phyloP scores from a whole-genome alignment of 371 early-diverging fungal species.

The Actinomortierella wolfii region DNA sequence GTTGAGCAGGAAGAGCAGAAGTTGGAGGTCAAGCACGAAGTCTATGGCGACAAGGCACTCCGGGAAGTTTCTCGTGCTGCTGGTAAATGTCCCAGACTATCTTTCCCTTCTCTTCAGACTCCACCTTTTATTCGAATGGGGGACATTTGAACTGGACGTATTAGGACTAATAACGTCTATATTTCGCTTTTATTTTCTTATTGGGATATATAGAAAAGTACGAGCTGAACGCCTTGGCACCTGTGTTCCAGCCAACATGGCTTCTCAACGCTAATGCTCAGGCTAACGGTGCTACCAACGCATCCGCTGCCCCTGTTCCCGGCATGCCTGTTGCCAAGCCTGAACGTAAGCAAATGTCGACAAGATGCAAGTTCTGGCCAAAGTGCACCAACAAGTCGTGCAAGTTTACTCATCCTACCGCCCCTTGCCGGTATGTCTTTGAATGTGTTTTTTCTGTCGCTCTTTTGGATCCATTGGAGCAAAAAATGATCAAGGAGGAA shows the following conservation, averaged over 20 bases:
- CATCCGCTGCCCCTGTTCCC: slow-evolving; percentile 6
- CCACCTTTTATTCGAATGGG: not conserved
- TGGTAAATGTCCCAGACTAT: slow-evolving; percentile 13
- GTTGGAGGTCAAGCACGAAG: too few relatives aligned
- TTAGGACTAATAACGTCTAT: not conserved
- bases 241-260: slow-evolving; percentile 36
- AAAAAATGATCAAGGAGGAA: too few relatives aligned
- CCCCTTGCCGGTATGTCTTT: slow-evolving; percentile 53
- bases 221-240: slow-evolving; percentile 32
- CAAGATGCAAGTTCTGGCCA: slow-evolving; percentile 62
- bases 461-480: too few relatives aligned
- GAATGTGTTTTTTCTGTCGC: not conserved
- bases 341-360: slow-evolving; percentile 30
- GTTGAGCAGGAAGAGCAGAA: too few relatives aligned
- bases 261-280: not conserved
- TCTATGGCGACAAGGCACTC: slow-evolving; percentile 18
- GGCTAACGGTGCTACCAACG: not conserved
- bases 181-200: not conserved
- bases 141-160: not conserved
- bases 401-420: slow-evolving; percentile 58
- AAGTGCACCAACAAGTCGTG: slow-evolving; percentile 64
- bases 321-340: not conserved
- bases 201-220: slow-evolving; percentile 18
- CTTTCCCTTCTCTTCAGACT: not conserved
- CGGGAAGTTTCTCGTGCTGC: slow-evolving; percentile 37